A percentile compares a stretch with the other conserved stretches of the same genome.
These are phyloP conservation scores for Psilocybe subaeruginosa DNA, from an alignment of 768 basidiomycete species.

Conservation along the genomic window DNA sequence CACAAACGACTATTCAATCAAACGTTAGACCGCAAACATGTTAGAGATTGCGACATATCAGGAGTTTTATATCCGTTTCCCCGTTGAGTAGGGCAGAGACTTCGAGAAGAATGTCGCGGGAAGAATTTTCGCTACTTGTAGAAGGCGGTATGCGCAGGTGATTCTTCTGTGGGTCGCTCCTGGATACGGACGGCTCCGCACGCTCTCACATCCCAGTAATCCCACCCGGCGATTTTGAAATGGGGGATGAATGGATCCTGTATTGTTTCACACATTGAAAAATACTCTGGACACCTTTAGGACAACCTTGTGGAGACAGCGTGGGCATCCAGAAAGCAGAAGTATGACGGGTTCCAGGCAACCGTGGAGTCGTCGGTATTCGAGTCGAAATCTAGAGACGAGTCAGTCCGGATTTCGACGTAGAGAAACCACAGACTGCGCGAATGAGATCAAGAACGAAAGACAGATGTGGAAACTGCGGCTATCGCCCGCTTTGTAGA, in stretches of 20 bases:
- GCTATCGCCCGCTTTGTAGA: background rate
- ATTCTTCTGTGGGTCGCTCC: background rate
- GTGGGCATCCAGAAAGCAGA: conserved; percentile 4
- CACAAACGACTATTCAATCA: background rate
- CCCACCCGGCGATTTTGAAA: conserved; percentile 12
- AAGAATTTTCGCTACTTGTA: background rate
- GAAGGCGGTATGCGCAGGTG: conserved; percentile 1
- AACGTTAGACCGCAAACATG: background rate
- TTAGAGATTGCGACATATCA: conserved; percentile 2
- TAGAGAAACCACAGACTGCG: background rate
- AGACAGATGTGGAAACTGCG: conserved; percentile 13
- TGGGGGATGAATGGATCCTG: background rate
- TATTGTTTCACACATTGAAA: background rate
- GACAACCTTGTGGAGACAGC: conserved; percentile 11
- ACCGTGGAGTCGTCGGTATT: conserved; percentile 6
- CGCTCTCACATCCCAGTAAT: conserved; percentile 1
- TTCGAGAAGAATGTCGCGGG: conserved; percentile 9
- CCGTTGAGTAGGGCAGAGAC: background rate
- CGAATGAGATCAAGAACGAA: conserved; percentile 10
- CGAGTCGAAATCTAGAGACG: conserved; percentile 3
- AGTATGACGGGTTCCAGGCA: conserved; percentile 1
- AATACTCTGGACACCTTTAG: conserved; percentile 1
- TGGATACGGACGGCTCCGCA: conserved; percentile 8
- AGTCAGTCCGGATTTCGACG: conserved; percentile 1
- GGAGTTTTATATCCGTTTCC: conserved; percentile 3